phyloP scores from a whole-genome alignment of 2,329 filamentous ascomycete genomes.

The Dendryphion nanum region DNA sequence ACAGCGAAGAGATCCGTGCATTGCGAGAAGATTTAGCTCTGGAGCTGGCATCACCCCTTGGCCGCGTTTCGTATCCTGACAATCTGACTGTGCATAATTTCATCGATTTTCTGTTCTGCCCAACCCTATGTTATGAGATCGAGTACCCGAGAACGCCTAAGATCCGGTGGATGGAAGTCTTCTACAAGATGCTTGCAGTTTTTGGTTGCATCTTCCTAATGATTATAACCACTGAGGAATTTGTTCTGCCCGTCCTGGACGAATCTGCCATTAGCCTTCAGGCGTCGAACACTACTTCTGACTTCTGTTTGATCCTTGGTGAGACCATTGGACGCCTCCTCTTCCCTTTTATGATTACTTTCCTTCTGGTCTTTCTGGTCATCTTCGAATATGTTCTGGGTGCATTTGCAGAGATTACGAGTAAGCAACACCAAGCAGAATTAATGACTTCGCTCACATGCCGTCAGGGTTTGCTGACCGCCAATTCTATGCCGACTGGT shows the following conservation, averaged over 20 bases:
- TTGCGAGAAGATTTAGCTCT: slow-evolving; percentile 84
- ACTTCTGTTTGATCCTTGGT: slow-evolving; percentile 75
- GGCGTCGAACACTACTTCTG: slow-evolving; percentile 51
- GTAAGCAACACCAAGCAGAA: slow-evolving; percentile 26
- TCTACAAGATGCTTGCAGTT: slow-evolving; percentile 81
- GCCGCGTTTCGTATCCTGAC: slow-evolving; percentile 82
- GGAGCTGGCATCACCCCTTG: slow-evolving; percentile 87
- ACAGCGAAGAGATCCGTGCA: slow-evolving; percentile 53
- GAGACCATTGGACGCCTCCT: slow-evolving; percentile 90
- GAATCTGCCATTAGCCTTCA: slow-evolving; percentile 64
- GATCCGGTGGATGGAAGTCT: slow-evolving; percentile 78
- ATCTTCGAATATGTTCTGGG: slow-evolving; percentile 97
- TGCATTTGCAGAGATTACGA: slow-evolving; percentile 89
- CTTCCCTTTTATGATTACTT: slow-evolving; percentile 96
- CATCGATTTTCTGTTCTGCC: slow-evolving; percentile 82
- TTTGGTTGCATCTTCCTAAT: slow-evolving; percentile 97
- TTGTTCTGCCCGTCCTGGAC: slow-evolving; percentile 84
- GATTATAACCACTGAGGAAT: slow-evolving; percentile 88
- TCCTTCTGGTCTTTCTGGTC: slow-evolving; percentile 92
- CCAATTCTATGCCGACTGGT: slow-evolving; percentile 82
- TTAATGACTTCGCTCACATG: slow-evolving; percentile 11
- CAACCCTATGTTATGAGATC: slow-evolving; percentile 95
- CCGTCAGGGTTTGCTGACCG: slow-evolving; percentile 82
- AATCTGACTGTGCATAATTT: slow-evolving; percentile 86
- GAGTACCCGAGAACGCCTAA: slow-evolving; percentile 81